phyloP scores from a whole-genome alignment of 2,329 filamentous ascomycete genomes.

The Sclerotiophoma versabilis region DNA sequence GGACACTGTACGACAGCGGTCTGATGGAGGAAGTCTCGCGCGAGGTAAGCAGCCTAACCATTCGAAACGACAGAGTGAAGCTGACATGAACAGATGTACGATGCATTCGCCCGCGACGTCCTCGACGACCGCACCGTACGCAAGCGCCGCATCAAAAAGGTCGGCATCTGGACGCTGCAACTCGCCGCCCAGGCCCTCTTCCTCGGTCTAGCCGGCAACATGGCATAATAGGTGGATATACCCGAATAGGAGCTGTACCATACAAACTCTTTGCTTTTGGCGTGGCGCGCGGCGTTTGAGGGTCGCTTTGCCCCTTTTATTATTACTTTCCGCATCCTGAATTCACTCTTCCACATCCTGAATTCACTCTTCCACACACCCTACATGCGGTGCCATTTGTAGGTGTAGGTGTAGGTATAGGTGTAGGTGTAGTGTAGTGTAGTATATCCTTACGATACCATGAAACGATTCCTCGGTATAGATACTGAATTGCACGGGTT shows the following conservation, averaged over 20 bases:
- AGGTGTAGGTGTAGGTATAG: no score
- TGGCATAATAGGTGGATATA: slow-evolving; percentile 48
- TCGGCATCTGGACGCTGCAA: slow-evolving; percentile 94
- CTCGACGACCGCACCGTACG: slow-evolving; percentile 89
- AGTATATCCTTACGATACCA: no score
- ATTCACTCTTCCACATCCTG: no score
- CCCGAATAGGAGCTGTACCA: background rate
- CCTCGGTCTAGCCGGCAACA: slow-evolving; percentile 89
- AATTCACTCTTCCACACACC: no score
- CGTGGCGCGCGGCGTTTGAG: slow-evolving; percentile 2
- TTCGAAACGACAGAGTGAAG: background rate
- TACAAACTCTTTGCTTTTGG: background rate
- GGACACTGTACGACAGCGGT: slow-evolving; percentile 92
- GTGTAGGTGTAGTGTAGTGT: no score
- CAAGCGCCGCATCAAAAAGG: slow-evolving; percentile 88
- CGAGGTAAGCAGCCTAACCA: slow-evolving; percentile 61
- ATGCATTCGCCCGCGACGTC: slow-evolving; percentile 91
- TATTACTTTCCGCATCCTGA: no score
- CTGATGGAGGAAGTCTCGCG: slow-evolving; percentile 92
- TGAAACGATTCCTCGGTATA: no score
- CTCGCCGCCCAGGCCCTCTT: slow-evolving; percentile 92
- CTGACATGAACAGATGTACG: slow-evolving; percentile 67
- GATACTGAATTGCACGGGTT: no score
- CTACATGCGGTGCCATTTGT: no score
- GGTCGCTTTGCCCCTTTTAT: no score